phyloP scores from a whole-genome alignment of 495 filamentous ascomycete genomes.

The Penicillium pancosmium region DNA sequence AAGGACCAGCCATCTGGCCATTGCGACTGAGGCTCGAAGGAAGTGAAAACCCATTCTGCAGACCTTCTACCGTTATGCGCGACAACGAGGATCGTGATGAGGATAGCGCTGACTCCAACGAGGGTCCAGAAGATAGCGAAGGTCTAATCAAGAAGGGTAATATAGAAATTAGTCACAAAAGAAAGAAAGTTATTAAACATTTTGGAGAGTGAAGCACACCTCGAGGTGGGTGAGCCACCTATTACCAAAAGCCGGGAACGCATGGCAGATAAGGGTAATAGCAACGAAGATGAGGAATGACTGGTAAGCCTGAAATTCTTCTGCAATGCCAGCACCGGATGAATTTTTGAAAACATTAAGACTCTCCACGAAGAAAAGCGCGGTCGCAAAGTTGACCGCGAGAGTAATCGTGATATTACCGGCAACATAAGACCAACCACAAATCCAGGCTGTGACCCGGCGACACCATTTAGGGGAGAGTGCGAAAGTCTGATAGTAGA shows the following conservation, averaged over 20 bases:
- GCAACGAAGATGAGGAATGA: slow-evolving; percentile 61
- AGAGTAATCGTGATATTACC: slow-evolving; percentile 60
- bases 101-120: slow-evolving; percentile 53
- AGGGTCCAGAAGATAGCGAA: slow-evolving; percentile 63
- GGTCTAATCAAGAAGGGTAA: slow-evolving; percentile 43
- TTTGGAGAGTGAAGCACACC: slow-evolving; percentile 38
- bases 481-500: slow-evolving; percentile 69
- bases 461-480: slow-evolving; percentile 51
- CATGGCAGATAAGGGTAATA: slow-evolving; percentile 49
- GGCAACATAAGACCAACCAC: slow-evolving; percentile 68
- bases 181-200: too few species aligned
- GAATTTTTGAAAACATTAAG: slow-evolving; percentile 41
- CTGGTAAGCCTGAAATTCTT: slow-evolving; percentile 38
- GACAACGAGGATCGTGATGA: slow-evolving; percentile 56
- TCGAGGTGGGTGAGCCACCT: slow-evolving; percentile 38
- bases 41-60: slow-evolving; percentile 55
- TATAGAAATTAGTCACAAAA: not conserved
- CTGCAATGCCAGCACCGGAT: slow-evolving; percentile 34
- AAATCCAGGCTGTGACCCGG: slow-evolving; percentile 62
- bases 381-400: slow-evolving; percentile 36
- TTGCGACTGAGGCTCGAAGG: slow-evolving; percentile 53
- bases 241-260: slow-evolving; percentile 29
- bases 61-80: slow-evolving; percentile 43
- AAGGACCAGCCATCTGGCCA: slow-evolving; percentile 60
- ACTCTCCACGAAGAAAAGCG: slow-evolving; percentile 22